A percentile compares a stretch with the other conserved stretches of the same genome.
phyloP scores from a whole-genome alignment of 345 rosid genomes.

The Murraya koenigii region DNA sequence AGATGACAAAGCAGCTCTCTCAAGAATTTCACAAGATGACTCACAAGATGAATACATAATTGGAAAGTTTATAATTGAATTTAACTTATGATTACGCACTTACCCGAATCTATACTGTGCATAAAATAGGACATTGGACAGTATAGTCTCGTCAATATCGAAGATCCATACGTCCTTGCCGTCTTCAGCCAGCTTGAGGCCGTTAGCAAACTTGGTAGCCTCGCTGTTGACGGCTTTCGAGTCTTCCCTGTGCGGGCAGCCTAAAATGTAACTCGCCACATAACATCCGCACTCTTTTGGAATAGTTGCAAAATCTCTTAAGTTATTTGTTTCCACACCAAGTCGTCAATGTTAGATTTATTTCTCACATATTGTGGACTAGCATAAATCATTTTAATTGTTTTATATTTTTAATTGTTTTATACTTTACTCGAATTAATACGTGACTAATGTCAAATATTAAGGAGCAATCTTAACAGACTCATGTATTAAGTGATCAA shows the following conservation, averaged over 20 bases:
- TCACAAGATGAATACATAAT: no score
- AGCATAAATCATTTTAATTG: no score
- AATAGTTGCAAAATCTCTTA: slow-evolving; percentile 37
- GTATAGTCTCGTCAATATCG: slow-evolving; percentile 40
- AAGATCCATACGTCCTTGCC: slow-evolving; percentile 42
- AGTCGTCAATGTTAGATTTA: no score
- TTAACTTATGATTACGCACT: neutral
- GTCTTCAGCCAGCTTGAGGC: slow-evolving; percentile 26
- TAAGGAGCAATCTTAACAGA: no score
- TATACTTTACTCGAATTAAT: no score
- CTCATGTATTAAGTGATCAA: no score
- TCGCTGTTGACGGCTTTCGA: slow-evolving; percentile 32
- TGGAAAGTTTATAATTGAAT: no score
- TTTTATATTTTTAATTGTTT: no score
- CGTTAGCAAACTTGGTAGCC: slow-evolving; percentile 36
- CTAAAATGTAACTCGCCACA: slow-evolving; percentile 45
- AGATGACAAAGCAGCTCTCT: no score
- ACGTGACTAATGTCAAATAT: no score
- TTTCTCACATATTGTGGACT: no score
- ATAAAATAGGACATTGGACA: slow-evolving; percentile 33
- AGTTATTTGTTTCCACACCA: slow-evolving; percentile 59
- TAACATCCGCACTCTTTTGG: slow-evolving; percentile 45
- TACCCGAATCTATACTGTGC: slow-evolving; percentile 36
- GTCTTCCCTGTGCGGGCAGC: slow-evolving; percentile 41
- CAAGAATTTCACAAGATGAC: no score